Conservation (phyloP, 2,329 filamentous ascomycete genomes). For the Mycosphaerelloides madeirae region DNA sequence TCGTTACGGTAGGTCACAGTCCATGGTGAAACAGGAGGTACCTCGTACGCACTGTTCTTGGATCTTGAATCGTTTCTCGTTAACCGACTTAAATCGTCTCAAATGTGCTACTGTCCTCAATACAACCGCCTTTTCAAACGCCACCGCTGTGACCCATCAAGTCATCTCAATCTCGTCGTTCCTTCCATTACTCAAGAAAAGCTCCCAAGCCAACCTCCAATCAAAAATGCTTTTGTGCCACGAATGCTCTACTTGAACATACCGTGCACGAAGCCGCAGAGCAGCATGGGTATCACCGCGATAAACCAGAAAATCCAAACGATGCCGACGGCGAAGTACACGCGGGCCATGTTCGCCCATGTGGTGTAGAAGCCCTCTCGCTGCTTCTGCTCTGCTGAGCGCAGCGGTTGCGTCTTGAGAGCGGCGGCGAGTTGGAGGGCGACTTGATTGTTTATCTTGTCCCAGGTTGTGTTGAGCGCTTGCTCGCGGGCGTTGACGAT, state of each 20-base stretch:
- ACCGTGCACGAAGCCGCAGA: conserved; percentile 30
- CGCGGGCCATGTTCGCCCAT: conserved; percentile 23
- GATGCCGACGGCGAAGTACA: conserved; percentile 31
- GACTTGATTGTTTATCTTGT: conserved; percentile 66
- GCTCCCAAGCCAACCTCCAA: too few species aligned
- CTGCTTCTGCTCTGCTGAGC: conserved; percentile 14
- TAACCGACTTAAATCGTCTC: too few species aligned
- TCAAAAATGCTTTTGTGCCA: too few species aligned
- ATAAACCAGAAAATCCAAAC: conserved; percentile 37
- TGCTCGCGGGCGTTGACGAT: conserved; percentile 48
- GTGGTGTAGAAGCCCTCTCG: conserved; percentile 25
- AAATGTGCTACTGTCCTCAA: too few species aligned
- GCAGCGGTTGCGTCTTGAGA: conserved; percentile 23
- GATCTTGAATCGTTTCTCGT: too few species aligned
- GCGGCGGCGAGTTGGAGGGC: conserved; percentile 58
- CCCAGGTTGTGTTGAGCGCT: conserved; percentile 63
- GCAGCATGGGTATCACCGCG: conserved; percentile 32
- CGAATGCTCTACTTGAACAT: conserved; percentile 24
- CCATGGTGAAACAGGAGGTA: too few species aligned
- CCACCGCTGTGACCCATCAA: too few species aligned
- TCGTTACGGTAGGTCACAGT: too few species aligned
- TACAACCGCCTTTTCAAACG: too few species aligned
- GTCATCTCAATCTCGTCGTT: too few species aligned
- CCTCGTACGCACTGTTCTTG: too few species aligned
- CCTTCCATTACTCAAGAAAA: too few species aligned